A percentile compares a stretch with the other conserved stretches of the same genome.
phyloP scores from a whole-genome alignment of 805 yeast genomes.

The Candida tallmaniae region DNA sequence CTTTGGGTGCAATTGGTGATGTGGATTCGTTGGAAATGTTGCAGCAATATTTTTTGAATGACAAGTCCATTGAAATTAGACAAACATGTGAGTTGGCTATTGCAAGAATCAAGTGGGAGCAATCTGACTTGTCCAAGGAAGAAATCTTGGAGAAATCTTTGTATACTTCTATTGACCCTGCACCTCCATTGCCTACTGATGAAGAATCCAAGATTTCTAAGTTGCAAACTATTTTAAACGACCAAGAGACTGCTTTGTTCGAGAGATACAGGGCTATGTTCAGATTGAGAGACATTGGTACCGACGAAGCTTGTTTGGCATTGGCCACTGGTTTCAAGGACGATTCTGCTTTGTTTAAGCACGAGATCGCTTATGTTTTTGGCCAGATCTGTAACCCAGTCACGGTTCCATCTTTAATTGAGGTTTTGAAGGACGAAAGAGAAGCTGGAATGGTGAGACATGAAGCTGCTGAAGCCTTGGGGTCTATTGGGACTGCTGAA shows the following conservation, averaged over 20 bases:
- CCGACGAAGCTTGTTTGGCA: constrained; percentile 89
- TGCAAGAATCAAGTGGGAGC: constrained; percentile 91
- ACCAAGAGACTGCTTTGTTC: constrained; percentile 74
- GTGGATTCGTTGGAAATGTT: constrained; percentile 63
- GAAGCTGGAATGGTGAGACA: constrained; percentile 99
- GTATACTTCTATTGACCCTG: constrained; percentile 92
- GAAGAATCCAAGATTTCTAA: constrained; percentile 54
- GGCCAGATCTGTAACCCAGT: constrained; percentile 96
- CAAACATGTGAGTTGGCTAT: constrained; percentile 98
- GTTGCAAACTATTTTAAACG: constrained; percentile 65
- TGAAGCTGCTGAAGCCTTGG: constrained; percentile 98
- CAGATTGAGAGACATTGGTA: constrained; percentile 90
- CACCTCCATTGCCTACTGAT: constrained; percentile 86
- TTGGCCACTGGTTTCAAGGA: constrained; percentile 87
- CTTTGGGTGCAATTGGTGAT: constrained; percentile 93
- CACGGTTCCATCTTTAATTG: constrained; percentile 80
- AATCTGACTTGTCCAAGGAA: constrained; percentile 56
- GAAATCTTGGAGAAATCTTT: constrained; percentile 74
- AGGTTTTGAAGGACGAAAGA: constrained; percentile 66
- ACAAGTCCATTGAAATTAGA: constrained; percentile 82
- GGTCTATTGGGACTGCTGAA: constrained; percentile 94
- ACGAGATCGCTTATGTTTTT: constrained; percentile 96
- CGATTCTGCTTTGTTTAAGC: constrained; percentile 90
- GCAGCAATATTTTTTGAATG: constrained; percentile 58
- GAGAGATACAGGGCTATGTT: constrained; percentile 98